Evolutionary conservation across 1,284 basidiomycete species (phyloP).

Genomic region (Coniophora puteana): DNA sequence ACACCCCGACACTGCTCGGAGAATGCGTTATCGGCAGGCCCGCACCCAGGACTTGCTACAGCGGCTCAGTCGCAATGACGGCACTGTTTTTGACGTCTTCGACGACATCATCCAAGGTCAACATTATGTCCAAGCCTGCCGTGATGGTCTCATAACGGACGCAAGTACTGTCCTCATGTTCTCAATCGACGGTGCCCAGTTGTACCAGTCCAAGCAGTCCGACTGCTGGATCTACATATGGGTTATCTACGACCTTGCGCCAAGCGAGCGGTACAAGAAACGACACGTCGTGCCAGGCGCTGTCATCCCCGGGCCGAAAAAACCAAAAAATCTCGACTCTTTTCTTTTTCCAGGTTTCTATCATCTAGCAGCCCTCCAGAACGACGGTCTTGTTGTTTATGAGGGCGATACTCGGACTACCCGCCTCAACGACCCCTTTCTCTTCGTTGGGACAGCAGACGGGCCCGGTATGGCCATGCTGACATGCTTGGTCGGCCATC

Average conservation of each 20-base stretch:
- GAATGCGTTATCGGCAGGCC: constrained; percentile 14
- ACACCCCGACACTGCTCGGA: constrained; percentile 15
- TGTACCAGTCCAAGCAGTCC: constrained; percentile 23
- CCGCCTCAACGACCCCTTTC: constrained; percentile 11
- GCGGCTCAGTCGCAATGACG: constrained; percentile 3
- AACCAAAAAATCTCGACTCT: constrained; percentile 8
- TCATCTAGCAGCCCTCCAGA: constrained; percentile 6
- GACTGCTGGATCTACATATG: constrained; percentile 9
- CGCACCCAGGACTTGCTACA: constrained; percentile 4
- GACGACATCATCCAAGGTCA: constrained; percentile 7
- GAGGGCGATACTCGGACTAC: constrained; percentile 10
- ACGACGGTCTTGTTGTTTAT: constrained; percentile 14
- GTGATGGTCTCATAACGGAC: constrained; percentile 1
- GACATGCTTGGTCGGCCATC: constrained; percentile 24
- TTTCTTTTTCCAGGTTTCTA: constrained; percentile 7
- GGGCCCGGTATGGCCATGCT: constrained; percentile 19
- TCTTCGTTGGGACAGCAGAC: constrained; percentile 22
- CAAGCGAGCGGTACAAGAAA: constrained; percentile 2
- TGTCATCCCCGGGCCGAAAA: constrained; percentile 8
- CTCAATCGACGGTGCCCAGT: constrained; percentile 32
- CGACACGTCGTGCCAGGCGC: constrained; percentile 4
- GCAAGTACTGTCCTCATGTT: constrained; percentile 24
- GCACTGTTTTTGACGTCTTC: background rate
- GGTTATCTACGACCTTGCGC: constrained; percentile 4
- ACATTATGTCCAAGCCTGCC: constrained; percentile 3